Percentiles rank a stretch among this genome's conserved stretches.
phyloP scores from a whole-genome alignment of 768 basidiomycete genomes.

The Termitomyces eurrhizus region DNA sequence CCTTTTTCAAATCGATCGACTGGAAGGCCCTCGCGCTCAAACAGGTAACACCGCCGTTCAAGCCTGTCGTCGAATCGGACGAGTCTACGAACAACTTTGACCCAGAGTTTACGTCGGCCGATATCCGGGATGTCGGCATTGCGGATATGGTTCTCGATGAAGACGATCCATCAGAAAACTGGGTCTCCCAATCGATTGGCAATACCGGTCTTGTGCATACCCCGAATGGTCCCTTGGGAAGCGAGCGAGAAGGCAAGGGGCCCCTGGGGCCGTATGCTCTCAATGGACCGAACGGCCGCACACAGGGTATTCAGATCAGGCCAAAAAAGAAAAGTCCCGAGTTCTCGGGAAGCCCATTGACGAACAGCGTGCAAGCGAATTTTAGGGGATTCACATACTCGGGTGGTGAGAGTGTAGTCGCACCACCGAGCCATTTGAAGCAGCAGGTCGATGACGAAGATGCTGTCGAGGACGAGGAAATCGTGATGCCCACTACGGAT shows the following conservation, averaged over 20 bases:
- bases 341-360: constrained; percentile 64
- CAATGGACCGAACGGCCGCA: constrained; percentile 17
- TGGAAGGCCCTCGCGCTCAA: constrained; percentile 86
- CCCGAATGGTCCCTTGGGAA: constrained; percentile 77
- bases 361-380: constrained; percentile 92
- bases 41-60: constrained; percentile 95
- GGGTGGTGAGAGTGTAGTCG: constrained; percentile 64
- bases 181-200: constrained; percentile 51
- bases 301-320: constrained; percentile 52
- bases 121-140: constrained; percentile 69
- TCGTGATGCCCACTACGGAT: constrained; percentile 53
- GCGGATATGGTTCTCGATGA: constrained; percentile 51
- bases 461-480: constrained; percentile 50
- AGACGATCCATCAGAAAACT: constrained; percentile 69
- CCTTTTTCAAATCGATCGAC: constrained; percentile 90
- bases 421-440: constrained; percentile 35
- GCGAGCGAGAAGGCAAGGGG: constrained; percentile 34
- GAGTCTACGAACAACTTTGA: constrained; percentile 99
- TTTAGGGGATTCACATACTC: constrained; percentile 93
- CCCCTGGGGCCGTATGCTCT: constrained; percentile 16
- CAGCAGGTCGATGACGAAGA: constrained; percentile 52
- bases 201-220: constrained; percentile 43
- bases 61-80: constrained; percentile 96
- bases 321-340: constrained; percentile 42
- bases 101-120: constrained; percentile 94